A percentile compares a stretch with the other conserved stretches of the same genome.
phyloP scores from a whole-genome alignment of 306 rosid species.

The Rosa rugosa region DNA sequence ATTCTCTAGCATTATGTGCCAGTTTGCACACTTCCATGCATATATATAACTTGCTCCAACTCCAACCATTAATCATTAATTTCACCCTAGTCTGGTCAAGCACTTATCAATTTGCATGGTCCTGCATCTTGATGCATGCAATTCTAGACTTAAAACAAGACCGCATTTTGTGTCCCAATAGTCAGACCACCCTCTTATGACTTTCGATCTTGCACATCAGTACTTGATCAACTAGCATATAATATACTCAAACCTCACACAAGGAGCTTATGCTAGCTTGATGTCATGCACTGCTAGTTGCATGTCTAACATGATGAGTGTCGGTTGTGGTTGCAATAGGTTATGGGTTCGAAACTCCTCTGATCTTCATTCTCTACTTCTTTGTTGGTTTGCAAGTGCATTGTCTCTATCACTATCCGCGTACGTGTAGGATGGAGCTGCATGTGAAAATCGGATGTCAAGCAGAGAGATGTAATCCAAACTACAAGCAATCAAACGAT shows the following conservation, averaged over 20 bases:
- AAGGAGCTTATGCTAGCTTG: background rate
- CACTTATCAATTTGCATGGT: background rate
- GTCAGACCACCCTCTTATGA: background rate
- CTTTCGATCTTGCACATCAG: background rate
- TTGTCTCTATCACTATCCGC: background rate
- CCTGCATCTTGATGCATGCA: conserved; percentile 5
- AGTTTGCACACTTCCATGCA: conserved; percentile 3
- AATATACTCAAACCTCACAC: background rate
- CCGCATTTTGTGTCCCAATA: conserved; percentile 6
- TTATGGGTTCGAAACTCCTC: background rate
- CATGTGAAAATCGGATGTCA: background rate
- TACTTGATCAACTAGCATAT: background rate
- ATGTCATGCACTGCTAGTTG: background rate
- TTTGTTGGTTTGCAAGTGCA: background rate
- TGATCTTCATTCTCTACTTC: background rate
- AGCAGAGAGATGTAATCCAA: background rate
- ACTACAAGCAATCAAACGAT: background rate
- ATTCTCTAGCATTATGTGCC: conserved; percentile 11
- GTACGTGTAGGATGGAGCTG: background rate
- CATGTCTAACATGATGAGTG: background rate
- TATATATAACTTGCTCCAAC: background rate
- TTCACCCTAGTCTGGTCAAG: background rate
- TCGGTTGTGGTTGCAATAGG: background rate
- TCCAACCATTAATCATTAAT: background rate
- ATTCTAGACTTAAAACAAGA: background rate